A percentile compares a stretch with the other conserved stretches of the same genome.
Evolutionary conservation across 1,284 basidiomycete species (phyloP).

Genomic region (Trametes hirsuta): DNA sequence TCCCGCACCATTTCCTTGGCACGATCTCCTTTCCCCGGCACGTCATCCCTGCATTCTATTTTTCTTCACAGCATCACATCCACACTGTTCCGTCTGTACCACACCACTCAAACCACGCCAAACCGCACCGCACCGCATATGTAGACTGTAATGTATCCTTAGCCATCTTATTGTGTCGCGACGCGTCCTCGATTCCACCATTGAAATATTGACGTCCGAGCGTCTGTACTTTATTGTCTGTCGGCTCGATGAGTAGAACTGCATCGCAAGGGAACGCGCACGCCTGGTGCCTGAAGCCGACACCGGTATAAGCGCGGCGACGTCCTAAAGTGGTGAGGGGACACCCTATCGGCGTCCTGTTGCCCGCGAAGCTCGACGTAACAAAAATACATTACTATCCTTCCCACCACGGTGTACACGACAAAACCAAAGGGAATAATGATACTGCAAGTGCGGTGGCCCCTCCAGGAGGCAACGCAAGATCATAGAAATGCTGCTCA

Average conservation of each 20-base stretch:
- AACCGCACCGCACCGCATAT: conserved; percentile 5
- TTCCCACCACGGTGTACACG: no score
- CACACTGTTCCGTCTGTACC: neutral
- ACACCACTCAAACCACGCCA: neutral
- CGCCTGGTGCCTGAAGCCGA: no score
- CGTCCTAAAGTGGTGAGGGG: no score
- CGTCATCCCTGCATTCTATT: neutral
- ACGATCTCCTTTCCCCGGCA: neutral
- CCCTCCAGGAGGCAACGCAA: no score
- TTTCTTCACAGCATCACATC: conserved; percentile 7
- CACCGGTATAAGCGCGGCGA: no score
- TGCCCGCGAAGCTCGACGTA: no score
- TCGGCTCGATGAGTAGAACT: neutral
- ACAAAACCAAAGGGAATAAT: no score
- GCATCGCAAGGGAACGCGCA: neutral
- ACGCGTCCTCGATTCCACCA: conserved; percentile 12
- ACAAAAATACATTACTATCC: no score
- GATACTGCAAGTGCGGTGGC: no score
- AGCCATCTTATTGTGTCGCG: conserved; percentile 24
- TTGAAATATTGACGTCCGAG: neutral
- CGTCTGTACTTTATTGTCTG: neutral
- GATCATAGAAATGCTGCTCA: no score
- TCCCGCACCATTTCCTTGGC: neutral
- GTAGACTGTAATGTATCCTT: conserved; percentile 27
- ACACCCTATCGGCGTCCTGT: no score